phyloP scores from a whole-genome alignment of 805 yeast genomes.

The Candida andamanensis region DNA sequence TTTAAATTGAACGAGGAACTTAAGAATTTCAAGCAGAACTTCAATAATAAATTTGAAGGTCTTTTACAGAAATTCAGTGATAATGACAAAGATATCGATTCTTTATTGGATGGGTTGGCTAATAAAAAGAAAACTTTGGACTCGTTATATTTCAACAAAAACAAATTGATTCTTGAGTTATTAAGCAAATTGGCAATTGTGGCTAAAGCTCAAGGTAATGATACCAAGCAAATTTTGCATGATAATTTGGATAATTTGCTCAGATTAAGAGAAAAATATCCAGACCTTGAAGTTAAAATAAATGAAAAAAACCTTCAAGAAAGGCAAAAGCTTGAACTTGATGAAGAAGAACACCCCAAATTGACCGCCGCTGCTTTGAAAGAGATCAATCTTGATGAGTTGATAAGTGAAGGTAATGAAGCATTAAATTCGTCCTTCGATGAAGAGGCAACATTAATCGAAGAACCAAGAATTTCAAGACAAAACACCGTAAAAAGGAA shows the following conservation, averaged over 20 bases:
- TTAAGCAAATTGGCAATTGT: slow-evolving; percentile 40
- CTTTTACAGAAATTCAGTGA: slow-evolving; percentile 33
- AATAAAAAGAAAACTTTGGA: slow-evolving; percentile 47
- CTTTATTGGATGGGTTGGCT: slow-evolving; percentile 44
- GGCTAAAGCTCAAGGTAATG: slow-evolving; percentile 46
- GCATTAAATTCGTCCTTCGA: slow-evolving; percentile 29
- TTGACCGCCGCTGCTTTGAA: slow-evolving; percentile 2
- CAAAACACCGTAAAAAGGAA: slow-evolving; percentile 16
- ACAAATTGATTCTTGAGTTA: slow-evolving; percentile 38
- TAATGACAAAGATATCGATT: slow-evolving; percentile 46
- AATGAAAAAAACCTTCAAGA: slow-evolving; percentile 10
- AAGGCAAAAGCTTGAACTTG: slow-evolving; percentile 6
- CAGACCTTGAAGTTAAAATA: slow-evolving; percentile 29
- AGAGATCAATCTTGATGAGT: slow-evolving; percentile 29
- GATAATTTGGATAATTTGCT: slow-evolving; percentile 45
- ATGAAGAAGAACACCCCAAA: slow-evolving; percentile 13
- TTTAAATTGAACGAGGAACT: slow-evolving; percentile 31
- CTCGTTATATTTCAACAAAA: slow-evolving; percentile 42
- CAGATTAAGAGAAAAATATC: slow-evolving; percentile 30
- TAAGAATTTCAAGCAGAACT: slow-evolving; percentile 30
- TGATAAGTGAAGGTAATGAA: slow-evolving; percentile 29
- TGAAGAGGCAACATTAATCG: slow-evolving; percentile 26
- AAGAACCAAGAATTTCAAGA: slow-evolving; percentile 11
- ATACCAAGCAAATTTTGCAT: slow-evolving; percentile 38
- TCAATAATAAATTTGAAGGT: slow-evolving; percentile 27